Percentiles rank a stretch among this genome's conserved stretches.
These are phyloP conservation scores for Melocanna baccifera DNA, from an alignment of 176 grass and related monocot species.

Conservation along the genomic window DNA sequence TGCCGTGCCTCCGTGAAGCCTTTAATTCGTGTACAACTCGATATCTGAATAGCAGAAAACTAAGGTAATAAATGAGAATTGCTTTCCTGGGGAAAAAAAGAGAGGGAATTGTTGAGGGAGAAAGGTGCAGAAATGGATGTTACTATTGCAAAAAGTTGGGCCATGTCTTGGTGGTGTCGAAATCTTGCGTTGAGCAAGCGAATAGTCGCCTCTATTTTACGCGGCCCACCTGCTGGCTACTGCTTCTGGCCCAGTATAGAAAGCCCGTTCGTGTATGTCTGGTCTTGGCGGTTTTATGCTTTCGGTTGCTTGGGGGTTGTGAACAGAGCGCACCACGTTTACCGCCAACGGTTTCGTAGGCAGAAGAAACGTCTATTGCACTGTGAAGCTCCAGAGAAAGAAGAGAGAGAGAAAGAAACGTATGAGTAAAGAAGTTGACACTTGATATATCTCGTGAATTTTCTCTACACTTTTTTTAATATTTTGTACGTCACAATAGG, in stretches of 20 bases:
- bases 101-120: background rate
- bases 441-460: background rate
- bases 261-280: background rate
- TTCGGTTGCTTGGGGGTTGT: background rate
- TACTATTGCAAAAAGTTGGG: background rate
- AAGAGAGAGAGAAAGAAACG: background rate
- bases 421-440: rapidly evolving
- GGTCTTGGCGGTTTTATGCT: background rate
- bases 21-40: background rate
- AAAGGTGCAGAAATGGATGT: background rate
- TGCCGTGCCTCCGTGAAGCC: constrained; percentile 26
- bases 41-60: background rate
- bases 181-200: background rate
- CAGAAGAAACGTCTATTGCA: background rate
- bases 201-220: background rate
- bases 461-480: background rate
- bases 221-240: background rate
- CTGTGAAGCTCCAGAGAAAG: background rate
- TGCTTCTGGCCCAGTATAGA: background rate
- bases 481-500: background rate
- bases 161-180: background rate
- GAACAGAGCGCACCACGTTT: background rate
- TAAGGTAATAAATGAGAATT: background rate
- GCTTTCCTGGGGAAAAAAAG: too few species aligned
- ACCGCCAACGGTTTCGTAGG: too few species aligned